These are phyloP conservation scores for Boechera divaricarpa DNA, from an alignment of 345 rosid genomes.

Conservation along the genomic window DNA sequence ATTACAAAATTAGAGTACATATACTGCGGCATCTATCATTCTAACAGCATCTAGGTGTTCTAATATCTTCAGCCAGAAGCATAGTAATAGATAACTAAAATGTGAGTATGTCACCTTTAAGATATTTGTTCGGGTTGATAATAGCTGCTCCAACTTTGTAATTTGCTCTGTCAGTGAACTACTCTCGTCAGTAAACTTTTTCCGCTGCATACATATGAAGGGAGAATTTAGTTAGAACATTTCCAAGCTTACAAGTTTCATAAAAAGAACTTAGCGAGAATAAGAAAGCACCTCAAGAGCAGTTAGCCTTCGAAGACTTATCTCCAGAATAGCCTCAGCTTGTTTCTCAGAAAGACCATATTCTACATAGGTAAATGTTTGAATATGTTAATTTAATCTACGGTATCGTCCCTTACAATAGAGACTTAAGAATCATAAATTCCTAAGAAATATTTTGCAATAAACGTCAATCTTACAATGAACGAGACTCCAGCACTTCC, in stretches of 20 bases:
- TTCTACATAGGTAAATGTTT: constrained; percentile 49
- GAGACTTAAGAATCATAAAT: background rate
- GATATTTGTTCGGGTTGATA: constrained; percentile 75
- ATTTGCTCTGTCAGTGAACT: constrained; percentile 69
- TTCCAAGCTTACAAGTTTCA: background rate
- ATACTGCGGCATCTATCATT: background rate
- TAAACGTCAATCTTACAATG: constrained; percentile 6
- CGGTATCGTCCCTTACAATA: background rate
- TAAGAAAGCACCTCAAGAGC: constrained; percentile 72
- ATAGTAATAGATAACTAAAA: constrained; percentile 6
- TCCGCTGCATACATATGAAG: constrained; percentile 59
- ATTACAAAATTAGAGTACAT: background rate
- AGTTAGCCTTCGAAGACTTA: constrained; percentile 76
- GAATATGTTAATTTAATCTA: constrained; percentile 5
- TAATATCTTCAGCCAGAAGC: background rate
- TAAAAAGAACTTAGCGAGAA: background rate
- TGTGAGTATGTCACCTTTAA: constrained; percentile 61
- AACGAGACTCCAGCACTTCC: constrained; percentile 15
- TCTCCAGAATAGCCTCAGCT: constrained; percentile 90
- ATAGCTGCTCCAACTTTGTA: constrained; percentile 66
- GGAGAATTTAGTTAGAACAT: constrained; percentile 17
- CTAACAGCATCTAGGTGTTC: background rate
- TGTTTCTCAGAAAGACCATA: constrained; percentile 83
- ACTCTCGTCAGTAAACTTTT: constrained; percentile 77
- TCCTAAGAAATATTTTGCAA: background rate